Conservation (phyloP, 805 yeast genomes). For the Suhomyces sp. region DNA sequence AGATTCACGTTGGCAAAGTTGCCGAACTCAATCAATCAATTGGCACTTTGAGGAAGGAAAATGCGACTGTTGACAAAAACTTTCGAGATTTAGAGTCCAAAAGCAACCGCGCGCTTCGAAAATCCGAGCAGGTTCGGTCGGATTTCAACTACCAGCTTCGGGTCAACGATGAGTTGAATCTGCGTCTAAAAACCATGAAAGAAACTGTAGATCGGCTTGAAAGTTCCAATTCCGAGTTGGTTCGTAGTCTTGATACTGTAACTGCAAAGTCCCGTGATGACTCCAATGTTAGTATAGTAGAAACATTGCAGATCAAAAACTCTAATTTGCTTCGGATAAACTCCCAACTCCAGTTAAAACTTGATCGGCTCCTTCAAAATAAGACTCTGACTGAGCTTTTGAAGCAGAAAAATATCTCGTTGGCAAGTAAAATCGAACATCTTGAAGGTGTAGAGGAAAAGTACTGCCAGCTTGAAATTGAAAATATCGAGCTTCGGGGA, state of each 20-base stretch:
- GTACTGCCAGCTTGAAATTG: slow-evolving; percentile 48
- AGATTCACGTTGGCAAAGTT: slow-evolving; percentile 19
- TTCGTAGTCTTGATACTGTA: slow-evolving; percentile 30
- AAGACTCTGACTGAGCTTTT: slow-evolving; percentile 50
- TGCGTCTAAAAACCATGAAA: slow-evolving; percentile 31
- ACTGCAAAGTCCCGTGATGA: slow-evolving; percentile 9
- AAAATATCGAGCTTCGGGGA: slow-evolving; percentile 46
- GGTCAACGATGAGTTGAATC: slow-evolving; percentile 37
- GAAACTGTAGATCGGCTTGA: slow-evolving; percentile 25
- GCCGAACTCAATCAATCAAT: slow-evolving; percentile 19
- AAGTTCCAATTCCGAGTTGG: slow-evolving; percentile 28
- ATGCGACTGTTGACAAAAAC: slow-evolving; percentile 9
- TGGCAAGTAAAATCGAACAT: slow-evolving; percentile 36
- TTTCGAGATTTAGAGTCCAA: slow-evolving; percentile 18
- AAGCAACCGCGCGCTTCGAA: slow-evolving; percentile 21
- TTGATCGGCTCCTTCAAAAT: slow-evolving; percentile 48
- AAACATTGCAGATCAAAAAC: slow-evolving; percentile 28
- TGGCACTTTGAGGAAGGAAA: slow-evolving; percentile 18
- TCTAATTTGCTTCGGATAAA: slow-evolving; percentile 45
- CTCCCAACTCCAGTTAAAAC: slow-evolving; percentile 50
- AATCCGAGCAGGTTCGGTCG: slow-evolving; percentile 33
- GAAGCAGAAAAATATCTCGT: slow-evolving; percentile 50
- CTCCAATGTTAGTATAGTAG: slow-evolving; percentile 9
- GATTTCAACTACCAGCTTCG: slow-evolving; percentile 33
- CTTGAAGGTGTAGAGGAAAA: slow-evolving; percentile 45